A percentile compares a stretch with the other conserved stretches of the same genome.
Conservation (phyloP, 176 grass and related monocot species). For the Oryza nivara region DNA sequence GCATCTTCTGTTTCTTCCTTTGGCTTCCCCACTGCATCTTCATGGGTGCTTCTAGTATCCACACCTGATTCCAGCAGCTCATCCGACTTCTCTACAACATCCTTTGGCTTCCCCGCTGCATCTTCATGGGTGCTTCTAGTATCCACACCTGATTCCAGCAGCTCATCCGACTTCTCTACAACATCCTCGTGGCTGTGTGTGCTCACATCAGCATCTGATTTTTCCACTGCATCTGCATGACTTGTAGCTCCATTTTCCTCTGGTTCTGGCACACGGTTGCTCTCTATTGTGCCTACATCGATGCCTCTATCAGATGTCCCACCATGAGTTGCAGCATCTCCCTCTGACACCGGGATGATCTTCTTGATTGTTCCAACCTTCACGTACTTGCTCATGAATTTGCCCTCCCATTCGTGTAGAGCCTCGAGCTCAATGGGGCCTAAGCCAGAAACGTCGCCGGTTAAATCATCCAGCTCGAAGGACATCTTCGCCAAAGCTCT, state of each 20-base stretch:
- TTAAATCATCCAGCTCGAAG: conserved; percentile 55
- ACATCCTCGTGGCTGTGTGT: background rate
- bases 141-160: background rate
- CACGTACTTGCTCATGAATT: conserved; percentile 67
- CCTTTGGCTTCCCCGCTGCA: background rate
- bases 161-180: background rate
- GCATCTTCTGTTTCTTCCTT: background rate
- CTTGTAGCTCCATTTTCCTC: conserved; percentile 1
- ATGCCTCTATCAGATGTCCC: conserved; percentile 33
- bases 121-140: background rate
- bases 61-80: background rate
- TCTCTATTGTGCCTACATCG: background rate
- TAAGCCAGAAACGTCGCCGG: conserved; percentile 47
- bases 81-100: background rate
- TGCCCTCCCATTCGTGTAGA: conserved; percentile 67
- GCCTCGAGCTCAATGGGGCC: conserved; percentile 43
- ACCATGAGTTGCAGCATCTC: background rate
- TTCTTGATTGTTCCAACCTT: conserved; percentile 57
- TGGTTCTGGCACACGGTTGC: background rate
- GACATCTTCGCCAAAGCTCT: conserved; percentile 68
- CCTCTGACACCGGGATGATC: background rate
- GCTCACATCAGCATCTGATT: background rate
- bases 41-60: background rate
- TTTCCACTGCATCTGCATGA: conserved; percentile 1
- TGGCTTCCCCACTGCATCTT: conserved; percentile 1